phyloP scores from a whole-genome alignment of 1,139 yeast genomes.

The Sugiyamaella pinicola region DNA sequence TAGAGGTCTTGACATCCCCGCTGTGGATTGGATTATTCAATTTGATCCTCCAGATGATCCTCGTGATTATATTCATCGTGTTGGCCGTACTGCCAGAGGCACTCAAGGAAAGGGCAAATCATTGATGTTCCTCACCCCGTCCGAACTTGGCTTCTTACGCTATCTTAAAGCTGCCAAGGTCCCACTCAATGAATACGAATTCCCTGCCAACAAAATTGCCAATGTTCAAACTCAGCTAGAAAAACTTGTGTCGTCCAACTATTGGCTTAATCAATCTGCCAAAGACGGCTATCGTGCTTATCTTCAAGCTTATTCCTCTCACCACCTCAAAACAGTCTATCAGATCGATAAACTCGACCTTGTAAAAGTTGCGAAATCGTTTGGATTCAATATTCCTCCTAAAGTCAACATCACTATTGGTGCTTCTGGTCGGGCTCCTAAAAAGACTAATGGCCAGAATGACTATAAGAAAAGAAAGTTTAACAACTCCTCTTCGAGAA shows the following conservation, averaged over 20 bases:
- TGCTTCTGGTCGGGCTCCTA: conserved; percentile 70
- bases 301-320: conserved; percentile 95
- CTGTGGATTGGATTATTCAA: conserved; percentile 97
- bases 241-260: conserved; percentile 86
- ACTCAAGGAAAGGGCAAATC: conserved; percentile 89
- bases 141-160: conserved; percentile 90
- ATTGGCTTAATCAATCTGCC: conserved; percentile 92
- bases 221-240: conserved; percentile 93
- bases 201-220: conserved; percentile 90
- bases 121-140: conserved; percentile 90
- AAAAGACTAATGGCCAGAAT: conserved; percentile 19
- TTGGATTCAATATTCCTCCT: conserved; percentile 95
- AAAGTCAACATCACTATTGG: conserved; percentile 96
- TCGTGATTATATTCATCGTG: conserved; percentile 95
- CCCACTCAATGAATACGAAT: conserved; percentile 94
- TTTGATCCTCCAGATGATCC: conserved; percentile 99
- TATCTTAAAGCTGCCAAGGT: conserved; percentile 96
- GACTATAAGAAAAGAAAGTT: conserved; percentile 23
- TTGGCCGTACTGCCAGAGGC: conserved; percentile 98
- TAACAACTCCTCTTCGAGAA: conserved; percentile 4
- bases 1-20: conserved; percentile 95
- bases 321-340: conserved; percentile 91
- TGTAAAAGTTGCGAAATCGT: conserved; percentile 91
- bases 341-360: conserved; percentile 93
- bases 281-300: conserved; percentile 97